These are phyloP conservation scores for Ustilago crameri DNA, from an alignment of 1,284 basidiomycete species.

Conservation along the genomic window DNA sequence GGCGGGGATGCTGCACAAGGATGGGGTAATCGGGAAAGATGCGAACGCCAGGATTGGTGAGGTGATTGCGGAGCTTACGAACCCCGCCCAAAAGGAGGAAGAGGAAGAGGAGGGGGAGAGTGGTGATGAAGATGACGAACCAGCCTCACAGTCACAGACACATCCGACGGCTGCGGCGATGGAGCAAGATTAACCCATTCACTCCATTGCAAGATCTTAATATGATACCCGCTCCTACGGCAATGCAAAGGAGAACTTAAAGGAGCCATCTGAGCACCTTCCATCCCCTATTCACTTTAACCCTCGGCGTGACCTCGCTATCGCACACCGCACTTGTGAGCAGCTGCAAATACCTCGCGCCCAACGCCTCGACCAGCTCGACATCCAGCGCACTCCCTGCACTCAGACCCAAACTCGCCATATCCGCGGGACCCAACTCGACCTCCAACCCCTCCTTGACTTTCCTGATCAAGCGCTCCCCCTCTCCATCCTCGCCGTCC, in stretches of 20 bases:
- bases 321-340: conserved; percentile 13
- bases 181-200: neutral
- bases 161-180: too few relatives aligned
- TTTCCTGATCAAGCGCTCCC: conserved; percentile 13
- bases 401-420: conserved; percentile 46
- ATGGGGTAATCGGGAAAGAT: conserved; percentile 22
- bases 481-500: neutral
- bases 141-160: neutral
- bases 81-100: conserved; percentile 11
- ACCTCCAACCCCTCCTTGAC: conserved; percentile 16
- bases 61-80: conserved; percentile 4
- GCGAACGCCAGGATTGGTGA: conserved; percentile 2
- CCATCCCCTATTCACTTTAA: conserved; percentile 37
- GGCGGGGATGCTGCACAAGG: conserved; percentile 7
- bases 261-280: conserved; percentile 36
- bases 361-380: conserved; percentile 33
- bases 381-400: conserved; percentile 45
- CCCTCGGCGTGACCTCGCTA: conserved; percentile 3
- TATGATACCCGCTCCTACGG: too few relatives aligned
- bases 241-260: too few relatives aligned
- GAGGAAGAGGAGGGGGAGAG: conserved; percentile 21
- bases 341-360: conserved; percentile 14
- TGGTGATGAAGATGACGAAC: conserved; percentile 25
- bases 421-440: conserved; percentile 26
- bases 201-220: too few relatives aligned